Conservation (phyloP, 2,329 filamentous ascomycete species). For the Cryphonectria nitschkei region DNA sequence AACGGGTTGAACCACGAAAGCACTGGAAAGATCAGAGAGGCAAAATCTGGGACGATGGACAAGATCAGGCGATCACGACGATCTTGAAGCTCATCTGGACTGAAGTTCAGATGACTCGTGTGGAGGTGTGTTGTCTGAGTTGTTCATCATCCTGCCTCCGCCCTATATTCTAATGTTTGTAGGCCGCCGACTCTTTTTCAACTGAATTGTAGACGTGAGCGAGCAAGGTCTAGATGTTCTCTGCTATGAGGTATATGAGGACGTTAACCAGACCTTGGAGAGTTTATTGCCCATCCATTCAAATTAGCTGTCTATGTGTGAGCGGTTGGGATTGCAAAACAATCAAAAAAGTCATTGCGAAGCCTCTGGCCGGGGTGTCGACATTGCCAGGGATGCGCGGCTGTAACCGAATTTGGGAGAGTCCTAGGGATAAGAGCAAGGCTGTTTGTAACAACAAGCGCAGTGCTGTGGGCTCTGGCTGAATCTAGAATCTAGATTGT, state of each 20-base stretch:
- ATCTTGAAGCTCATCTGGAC: background rate
- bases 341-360: background rate
- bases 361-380: background rate
- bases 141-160: background rate
- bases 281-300: too few relatives aligned
- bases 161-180: background rate
- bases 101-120: background rate
- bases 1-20: background rate
- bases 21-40: background rate
- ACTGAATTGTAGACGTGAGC: background rate
- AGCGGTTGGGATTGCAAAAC: too few relatives aligned
- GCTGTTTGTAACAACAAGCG: background rate
- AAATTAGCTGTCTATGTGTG: background rate
- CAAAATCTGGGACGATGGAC: background rate
- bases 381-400: background rate
- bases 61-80: constrained; percentile 7
- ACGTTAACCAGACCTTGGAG: too few relatives aligned
- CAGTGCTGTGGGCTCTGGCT: background rate
- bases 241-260: too few relatives aligned
- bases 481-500: background rate
- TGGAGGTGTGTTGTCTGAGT: background rate
- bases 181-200: background rate
- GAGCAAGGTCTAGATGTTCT: too few relatives aligned
- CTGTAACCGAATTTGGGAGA: background rate
- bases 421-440: background rate